phyloP scores from a whole-genome alignment of 2,329 filamentous ascomycete genomes.

The Pseudocercospora macadamiae region DNA sequence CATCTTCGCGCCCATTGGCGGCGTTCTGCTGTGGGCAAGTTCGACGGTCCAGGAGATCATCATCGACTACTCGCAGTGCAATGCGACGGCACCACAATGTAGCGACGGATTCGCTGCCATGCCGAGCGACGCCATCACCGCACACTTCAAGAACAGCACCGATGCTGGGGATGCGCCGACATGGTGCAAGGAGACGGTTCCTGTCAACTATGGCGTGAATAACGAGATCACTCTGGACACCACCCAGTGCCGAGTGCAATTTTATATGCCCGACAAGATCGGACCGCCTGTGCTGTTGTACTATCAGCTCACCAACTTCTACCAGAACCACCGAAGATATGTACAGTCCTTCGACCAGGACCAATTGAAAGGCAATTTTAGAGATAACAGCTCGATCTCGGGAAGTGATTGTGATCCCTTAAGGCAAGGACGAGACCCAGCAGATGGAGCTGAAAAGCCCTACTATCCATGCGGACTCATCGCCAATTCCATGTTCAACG shows the following conservation, averaged over 20 bases:
- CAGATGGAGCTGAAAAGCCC: slow-evolving; percentile 57
- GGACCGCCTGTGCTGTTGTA: slow-evolving; percentile 85
- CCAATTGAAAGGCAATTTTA: slow-evolving; percentile 75
- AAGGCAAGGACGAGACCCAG: slow-evolving; percentile 30
- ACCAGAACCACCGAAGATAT: slow-evolving; percentile 97
- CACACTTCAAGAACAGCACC: slow-evolving; percentile 67
- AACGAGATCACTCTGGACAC: slow-evolving; percentile 36
- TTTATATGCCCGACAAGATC: slow-evolving; percentile 78
- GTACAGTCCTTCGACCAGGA: slow-evolving; percentile 84
- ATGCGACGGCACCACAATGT: slow-evolving; percentile 54
- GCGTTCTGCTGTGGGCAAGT: slow-evolving; percentile 82
- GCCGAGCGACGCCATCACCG: slow-evolving; percentile 60
- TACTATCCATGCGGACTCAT: slow-evolving; percentile 96
- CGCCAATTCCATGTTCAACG: slow-evolving; percentile 96
- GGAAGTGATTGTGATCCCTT: slow-evolving; percentile 77
- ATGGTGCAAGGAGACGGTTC: slow-evolving; percentile 32
- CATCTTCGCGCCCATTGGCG: slow-evolving; percentile 92
- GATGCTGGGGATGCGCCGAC: slow-evolving; percentile 29
- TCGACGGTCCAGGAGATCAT: slow-evolving; percentile 82
- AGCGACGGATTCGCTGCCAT: slow-evolving; percentile 51
- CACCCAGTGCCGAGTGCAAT: slow-evolving; percentile 70
- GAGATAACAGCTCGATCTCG: slow-evolving; percentile 63
- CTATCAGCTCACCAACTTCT: slow-evolving; percentile 96
- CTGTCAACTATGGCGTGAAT: slow-evolving; percentile 27
- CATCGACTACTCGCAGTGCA: slow-evolving; percentile 88